Percentiles rank a stretch among this genome's conserved stretches.
Evolutionary conservation across 2,329 filamentous ascomycete genomes (phyloP).

Genomic region (Mollisiaceae sp.): DNA sequence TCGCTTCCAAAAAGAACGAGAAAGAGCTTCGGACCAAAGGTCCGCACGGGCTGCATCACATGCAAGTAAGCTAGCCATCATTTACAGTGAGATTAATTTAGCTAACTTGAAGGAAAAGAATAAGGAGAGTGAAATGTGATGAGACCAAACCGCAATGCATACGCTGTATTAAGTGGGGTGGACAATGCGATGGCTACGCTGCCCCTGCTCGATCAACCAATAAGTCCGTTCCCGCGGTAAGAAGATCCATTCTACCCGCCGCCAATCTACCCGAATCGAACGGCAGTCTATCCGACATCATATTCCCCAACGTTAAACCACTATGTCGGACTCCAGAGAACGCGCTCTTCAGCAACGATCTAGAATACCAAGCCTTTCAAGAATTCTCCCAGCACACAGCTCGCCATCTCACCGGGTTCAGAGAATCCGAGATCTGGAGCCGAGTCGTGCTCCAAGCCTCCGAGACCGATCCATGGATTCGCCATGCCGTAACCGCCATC

Average conservation of each 20-base stretch:
- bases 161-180: conserved; percentile 7
- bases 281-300: not conserved
- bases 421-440: conserved; percentile 23
- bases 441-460: conserved; percentile 26
- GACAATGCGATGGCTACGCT: not conserved
- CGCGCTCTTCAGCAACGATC: conserved; percentile 18
- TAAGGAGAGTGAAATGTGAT: conserved; percentile 15
- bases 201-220: not conserved
- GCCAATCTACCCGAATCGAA: too few relatives aligned
- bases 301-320: not conserved
- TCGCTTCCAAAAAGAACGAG: not conserved
- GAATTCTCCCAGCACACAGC: conserved; percentile 25
- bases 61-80: conserved; percentile 15
- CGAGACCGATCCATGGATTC: conserved; percentile 22
- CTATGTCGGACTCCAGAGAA: not conserved
- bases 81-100: not conserved
- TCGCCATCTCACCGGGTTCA: conserved; percentile 21
- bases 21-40: conserved; percentile 10
- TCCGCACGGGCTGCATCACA: conserved; percentile 14
- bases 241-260: not conserved
- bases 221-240: not conserved
- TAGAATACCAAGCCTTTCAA: conserved; percentile 29
- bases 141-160: not conserved
- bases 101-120: not conserved
- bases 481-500: conserved; percentile 29